Conservation (phyloP, 2,329 filamentous ascomycete species). For the Penicillium sp. region DNA sequence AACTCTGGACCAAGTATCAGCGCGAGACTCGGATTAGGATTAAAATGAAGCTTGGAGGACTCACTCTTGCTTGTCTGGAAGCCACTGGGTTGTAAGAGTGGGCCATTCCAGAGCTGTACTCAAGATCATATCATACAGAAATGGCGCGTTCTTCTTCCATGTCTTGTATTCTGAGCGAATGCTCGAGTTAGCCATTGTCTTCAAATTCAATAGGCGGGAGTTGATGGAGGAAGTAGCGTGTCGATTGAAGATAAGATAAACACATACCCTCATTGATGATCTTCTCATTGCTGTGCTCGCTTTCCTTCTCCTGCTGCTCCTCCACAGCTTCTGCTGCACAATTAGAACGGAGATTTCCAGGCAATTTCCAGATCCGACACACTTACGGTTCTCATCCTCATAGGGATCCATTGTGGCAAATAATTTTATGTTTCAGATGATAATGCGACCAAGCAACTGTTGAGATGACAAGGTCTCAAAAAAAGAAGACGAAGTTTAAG, state of each 20-base stretch:
- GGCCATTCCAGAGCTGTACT: constrained; percentile 96
- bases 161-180: constrained; percentile 83
- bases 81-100: constrained; percentile 95
- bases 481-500: not conserved
- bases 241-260: not conserved
- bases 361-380: not conserved
- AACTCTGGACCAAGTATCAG: constrained; percentile 47
- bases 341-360: constrained; percentile 24
- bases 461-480: not conserved
- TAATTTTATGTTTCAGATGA: not conserved
- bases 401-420: constrained; percentile 35
- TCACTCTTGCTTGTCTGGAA: constrained; percentile 84
- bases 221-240: not conserved
- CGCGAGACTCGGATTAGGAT: not conserved
- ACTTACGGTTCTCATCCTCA: constrained; percentile 33
- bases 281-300: constrained; percentile 77
- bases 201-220: not conserved
- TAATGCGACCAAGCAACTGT: constrained; percentile 1
- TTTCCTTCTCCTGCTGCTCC: constrained; percentile 47
- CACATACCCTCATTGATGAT: constrained; percentile 85
- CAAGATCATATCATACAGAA: constrained; percentile 96
- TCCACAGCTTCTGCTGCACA: constrained; percentile 27
- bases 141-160: constrained; percentile 99
- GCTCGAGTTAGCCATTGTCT: not conserved
- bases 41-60: constrained; percentile 24